Evolutionary conservation across 2,329 filamentous ascomycete species (phyloP), one percentile per base, ranked within the genome.

Genomic region (Epichloe aotearoae): DNA sequence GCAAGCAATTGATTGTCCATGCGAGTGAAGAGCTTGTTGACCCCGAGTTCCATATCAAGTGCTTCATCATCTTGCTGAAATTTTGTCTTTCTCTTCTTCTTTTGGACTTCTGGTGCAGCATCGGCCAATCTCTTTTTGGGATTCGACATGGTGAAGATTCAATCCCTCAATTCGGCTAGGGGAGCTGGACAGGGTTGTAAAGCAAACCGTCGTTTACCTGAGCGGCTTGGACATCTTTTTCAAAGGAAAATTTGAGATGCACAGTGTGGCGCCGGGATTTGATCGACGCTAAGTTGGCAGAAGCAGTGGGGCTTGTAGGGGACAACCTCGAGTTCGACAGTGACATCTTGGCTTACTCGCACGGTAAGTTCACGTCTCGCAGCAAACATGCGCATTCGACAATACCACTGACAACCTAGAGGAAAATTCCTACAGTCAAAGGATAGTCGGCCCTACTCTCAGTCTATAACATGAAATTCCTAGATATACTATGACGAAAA

Each of bases 1-100:
- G 90, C 87, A 45, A 96, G 71, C 41, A 96, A 74, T 57, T 83
- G 80, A 53, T 80, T 83, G 65, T 95, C 88, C 83, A 96, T 90
- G 54, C 81, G 79, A 43, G 82, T 79, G 63, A 96, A 86, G 3
- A 86, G 79, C 56, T 80, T 81, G 68, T 96, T 95, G 57, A 96
- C 72, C 6, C 84, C 83, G 36, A 83, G 78, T 59, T 88, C 80
- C 42, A 80, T 75, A 62, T 88, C 82, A 52, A 83, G 65, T 30
- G 76, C 69, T 23, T 71, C 73, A 46, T 83, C 78, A 41, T 80
- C 74, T 58, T 53, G 76, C 71, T 50, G 70, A 68, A 47, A 47
- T 47, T 61, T 77, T 73, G 60, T 72, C 67, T 79, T 84, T 69
- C 74, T 77, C 59, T 72, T 75, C 58, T 75, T 74, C 53, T 66